These are phyloP conservation scores for Periconia macrospinosa DNA, from an alignment of 2,329 filamentous ascomycete species.

Conservation along the genomic window DNA sequence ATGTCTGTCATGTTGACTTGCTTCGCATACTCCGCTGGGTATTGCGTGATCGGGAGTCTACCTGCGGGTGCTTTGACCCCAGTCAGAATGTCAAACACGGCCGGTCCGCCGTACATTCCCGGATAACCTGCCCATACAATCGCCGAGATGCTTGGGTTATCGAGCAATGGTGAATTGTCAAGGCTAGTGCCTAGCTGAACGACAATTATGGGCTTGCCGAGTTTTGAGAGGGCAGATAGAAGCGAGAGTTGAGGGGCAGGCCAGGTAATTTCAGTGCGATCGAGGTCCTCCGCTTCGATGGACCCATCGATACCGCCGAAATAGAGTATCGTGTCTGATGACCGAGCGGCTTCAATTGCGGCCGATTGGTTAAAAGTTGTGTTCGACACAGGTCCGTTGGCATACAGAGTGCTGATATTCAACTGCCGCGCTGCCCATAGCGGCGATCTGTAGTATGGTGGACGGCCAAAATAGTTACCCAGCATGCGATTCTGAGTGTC, in stretches of 20 bases:
- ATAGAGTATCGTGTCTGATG: slow-evolving; percentile 57
- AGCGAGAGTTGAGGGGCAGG: slow-evolving; percentile 55
- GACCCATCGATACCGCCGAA: slow-evolving; percentile 59
- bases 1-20: slow-evolving; percentile 61
- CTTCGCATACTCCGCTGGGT: slow-evolving; percentile 54
- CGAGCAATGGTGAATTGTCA: slow-evolving; percentile 53
- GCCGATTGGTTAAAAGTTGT: slow-evolving; percentile 17
- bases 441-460: slow-evolving; percentile 59
- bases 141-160: slow-evolving; percentile 2
- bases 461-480: slow-evolving; percentile 61
- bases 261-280: slow-evolving; percentile 58
- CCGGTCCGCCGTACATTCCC: slow-evolving; percentile 62
- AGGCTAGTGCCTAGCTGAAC: slow-evolving; percentile 51
- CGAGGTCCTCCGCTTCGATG: slow-evolving; percentile 56
- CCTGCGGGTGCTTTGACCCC: slow-evolving; percentile 55
- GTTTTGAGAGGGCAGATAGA: slow-evolving; percentile 51
- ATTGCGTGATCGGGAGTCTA: slow-evolving; percentile 60
- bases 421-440: slow-evolving; percentile 55
- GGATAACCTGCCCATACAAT: slow-evolving; percentile 64
- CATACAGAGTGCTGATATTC: slow-evolving; percentile 42
- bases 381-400: slow-evolving; percentile 25
- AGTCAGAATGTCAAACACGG: slow-evolving; percentile 58
- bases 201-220: slow-evolving; percentile 56
- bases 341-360: slow-evolving; percentile 32
- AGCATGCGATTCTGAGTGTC: slow-evolving; percentile 60